A percentile compares a stretch with the other conserved stretches of the same genome.
Evolutionary conservation across 1,284 basidiomycete species (phyloP).

Genomic region (Veloboletus limbatus): DNA sequence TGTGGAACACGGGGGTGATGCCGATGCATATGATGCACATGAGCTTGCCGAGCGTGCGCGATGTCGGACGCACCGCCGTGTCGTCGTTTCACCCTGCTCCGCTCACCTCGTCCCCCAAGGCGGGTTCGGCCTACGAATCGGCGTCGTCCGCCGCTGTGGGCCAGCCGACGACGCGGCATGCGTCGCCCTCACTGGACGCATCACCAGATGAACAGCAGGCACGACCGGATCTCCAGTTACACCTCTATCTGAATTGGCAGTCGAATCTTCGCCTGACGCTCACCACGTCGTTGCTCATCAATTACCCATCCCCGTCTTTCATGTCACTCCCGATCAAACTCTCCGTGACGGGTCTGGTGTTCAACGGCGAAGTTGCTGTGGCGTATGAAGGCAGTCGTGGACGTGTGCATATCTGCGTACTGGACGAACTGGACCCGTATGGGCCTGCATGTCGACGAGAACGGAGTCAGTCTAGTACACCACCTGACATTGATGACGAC

Average conservation of each 20-base stretch:
- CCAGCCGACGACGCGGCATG: slow-evolving; percentile 14
- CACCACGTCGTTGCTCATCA: slow-evolving; percentile 91
- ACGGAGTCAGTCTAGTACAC: slow-evolving; percentile 36
- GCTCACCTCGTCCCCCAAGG: slow-evolving; percentile 38
- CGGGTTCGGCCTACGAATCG: slow-evolving; percentile 8
- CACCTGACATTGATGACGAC: slow-evolving; percentile 43
- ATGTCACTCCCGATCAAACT: slow-evolving; percentile 96
- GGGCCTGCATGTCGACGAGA: slow-evolving; percentile 55
- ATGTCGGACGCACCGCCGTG: slow-evolving; percentile 33
- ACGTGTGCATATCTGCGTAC: slow-evolving; percentile 83
- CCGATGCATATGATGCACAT: slow-evolving; percentile 29
- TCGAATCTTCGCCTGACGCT: slow-evolving; percentile 80
- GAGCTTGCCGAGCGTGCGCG: slow-evolving; percentile 36
- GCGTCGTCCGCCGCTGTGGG: slow-evolving; percentile 15
- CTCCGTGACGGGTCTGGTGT: slow-evolving; percentile 83
- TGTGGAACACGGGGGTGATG: slow-evolving; percentile 43
- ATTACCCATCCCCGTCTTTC: slow-evolving; percentile 92
- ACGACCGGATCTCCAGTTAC: slow-evolving; percentile 73
- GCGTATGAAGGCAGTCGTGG: slow-evolving; percentile 85
- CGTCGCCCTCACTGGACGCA: slow-evolving; percentile 10
- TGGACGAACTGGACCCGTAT: slow-evolving; percentile 83
- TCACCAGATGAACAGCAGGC: slow-evolving; percentile 16
- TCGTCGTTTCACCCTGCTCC: slow-evolving; percentile 40
- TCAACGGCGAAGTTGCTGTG: slow-evolving; percentile 84
- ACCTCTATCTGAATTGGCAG: slow-evolving; percentile 72